phyloP scores from a whole-genome alignment of 1,139 yeast species.

The Pneumocystis canis region DNA sequence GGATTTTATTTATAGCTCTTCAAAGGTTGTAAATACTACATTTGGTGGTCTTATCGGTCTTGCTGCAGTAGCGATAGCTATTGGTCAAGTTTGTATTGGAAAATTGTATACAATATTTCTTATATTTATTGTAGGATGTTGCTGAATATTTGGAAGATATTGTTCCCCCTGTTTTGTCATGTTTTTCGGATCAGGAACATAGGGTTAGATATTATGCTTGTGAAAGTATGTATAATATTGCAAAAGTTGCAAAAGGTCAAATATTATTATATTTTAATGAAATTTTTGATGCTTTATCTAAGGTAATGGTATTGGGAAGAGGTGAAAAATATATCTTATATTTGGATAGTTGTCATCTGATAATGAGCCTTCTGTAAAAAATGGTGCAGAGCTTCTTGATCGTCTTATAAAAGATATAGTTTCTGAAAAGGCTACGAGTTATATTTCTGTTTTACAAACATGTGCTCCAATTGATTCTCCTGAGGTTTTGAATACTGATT shows the following conservation, averaged over 20 bases:
- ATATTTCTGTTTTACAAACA: constrained; percentile 62
- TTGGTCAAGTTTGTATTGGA: constrained; percentile 34
- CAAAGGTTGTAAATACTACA: constrained; percentile 2
- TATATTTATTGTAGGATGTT: constrained; percentile 30
- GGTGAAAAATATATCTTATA: not conserved
- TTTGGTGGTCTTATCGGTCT: constrained; percentile 61
- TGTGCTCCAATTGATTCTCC: constrained; percentile 30
- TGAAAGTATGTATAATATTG: constrained; percentile 87
- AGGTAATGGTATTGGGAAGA: constrained; percentile 18
- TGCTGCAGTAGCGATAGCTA: constrained; percentile 65
- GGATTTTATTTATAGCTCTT: constrained; percentile 31
- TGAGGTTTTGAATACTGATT: constrained; percentile 24
- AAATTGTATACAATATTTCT: not conserved
- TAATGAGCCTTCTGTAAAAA: constrained; percentile 78
- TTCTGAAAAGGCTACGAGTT: constrained; percentile 84
- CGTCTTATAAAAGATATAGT: constrained; percentile 86
- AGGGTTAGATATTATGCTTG: constrained; percentile 94
- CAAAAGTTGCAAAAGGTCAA: constrained; percentile 94
- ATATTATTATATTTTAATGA: constrained; percentile 82
- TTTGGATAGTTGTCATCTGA: constrained; percentile 57
- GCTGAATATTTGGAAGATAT: constrained; percentile 68
- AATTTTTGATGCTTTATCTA: constrained; percentile 82
- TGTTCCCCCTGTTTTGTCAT: constrained; percentile 83
- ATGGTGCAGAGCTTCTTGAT: constrained; percentile 90
- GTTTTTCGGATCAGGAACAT: constrained; percentile 94